Evolutionary conservation across 441 rosid species (phyloP).

Genomic region (Pelargonium fulgidum): DNA sequence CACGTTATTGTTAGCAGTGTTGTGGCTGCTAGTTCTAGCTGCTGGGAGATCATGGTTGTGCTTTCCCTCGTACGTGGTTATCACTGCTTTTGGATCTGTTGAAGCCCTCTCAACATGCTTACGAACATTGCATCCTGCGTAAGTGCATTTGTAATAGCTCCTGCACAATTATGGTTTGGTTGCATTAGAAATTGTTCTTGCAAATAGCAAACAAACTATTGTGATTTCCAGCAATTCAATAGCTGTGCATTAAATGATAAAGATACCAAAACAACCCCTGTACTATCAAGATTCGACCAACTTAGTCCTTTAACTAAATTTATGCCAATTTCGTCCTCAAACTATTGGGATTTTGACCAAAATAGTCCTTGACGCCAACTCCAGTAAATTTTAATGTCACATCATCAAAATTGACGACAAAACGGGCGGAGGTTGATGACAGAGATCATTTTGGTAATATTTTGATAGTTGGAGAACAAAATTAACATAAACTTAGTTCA

Average conservation of each 20-base stretch:
- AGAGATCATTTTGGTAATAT: too few relatives aligned
- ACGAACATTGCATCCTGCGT: constrained; percentile 79
- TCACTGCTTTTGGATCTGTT: constrained; percentile 82
- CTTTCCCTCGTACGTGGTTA: constrained; percentile 94
- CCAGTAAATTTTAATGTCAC: too few relatives aligned
- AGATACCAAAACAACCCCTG: too few relatives aligned
- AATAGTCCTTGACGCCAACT: too few relatives aligned
- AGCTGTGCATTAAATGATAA: background rate
- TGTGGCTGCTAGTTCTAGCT: constrained; percentile 64
- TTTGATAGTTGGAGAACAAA: too few relatives aligned
- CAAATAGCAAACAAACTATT: background rate
- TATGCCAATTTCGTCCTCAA: too few relatives aligned
- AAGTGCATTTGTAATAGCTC: constrained; percentile 97
- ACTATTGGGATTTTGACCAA: too few relatives aligned
- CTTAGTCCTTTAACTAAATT: too few relatives aligned
- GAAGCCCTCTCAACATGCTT: constrained; percentile 99
- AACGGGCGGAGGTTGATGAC: too few relatives aligned
- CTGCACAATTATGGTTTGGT: constrained; percentile 31
- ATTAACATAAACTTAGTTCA: too few relatives aligned
- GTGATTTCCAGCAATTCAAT: background rate
- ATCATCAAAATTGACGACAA: too few relatives aligned
- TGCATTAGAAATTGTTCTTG: background rate
- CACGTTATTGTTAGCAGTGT: constrained; percentile 12
- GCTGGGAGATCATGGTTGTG: constrained; percentile 94
- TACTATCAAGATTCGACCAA: too few relatives aligned